phyloP scores from a whole-genome alignment of 306 rosid genomes.

The Comarum palustre region DNA sequence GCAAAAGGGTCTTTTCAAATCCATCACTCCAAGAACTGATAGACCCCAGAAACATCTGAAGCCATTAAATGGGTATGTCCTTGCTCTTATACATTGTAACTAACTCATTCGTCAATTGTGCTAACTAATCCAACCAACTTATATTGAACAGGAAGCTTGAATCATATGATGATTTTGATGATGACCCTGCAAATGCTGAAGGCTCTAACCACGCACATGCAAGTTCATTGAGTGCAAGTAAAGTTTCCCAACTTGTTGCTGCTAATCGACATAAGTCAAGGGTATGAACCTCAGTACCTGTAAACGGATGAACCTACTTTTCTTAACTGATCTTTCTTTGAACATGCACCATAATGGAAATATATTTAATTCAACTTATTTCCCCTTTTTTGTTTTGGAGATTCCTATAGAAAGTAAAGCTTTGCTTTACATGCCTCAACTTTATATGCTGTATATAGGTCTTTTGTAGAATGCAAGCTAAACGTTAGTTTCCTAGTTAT shows the following conservation, averaged over 20 bases:
- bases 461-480: not conserved
- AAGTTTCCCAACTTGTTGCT: slow-evolving; percentile 38
- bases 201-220: slow-evolving; percentile 32
- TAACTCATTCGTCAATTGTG: slow-evolving; percentile 19
- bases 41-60: slow-evolving; percentile 45
- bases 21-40: slow-evolving; percentile 47
- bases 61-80: slow-evolving; percentile 62
- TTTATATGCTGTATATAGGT: not conserved
- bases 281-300: slow-evolving; percentile 37
- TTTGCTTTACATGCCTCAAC: not conserved
- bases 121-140: slow-evolving; percentile 29
- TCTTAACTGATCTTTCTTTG: not conserved
- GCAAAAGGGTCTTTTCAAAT: slow-evolving; percentile 56
- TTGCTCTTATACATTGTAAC: slow-evolving; percentile 7
- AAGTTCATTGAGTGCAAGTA: slow-evolving; percentile 16
- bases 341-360: not conserved
- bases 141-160: slow-evolving; percentile 58
- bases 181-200: slow-evolving; percentile 46
- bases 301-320: not conserved
- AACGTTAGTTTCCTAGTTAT: not conserved
- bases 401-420: not conserved
- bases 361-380: not conserved
- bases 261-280: slow-evolving; percentile 48
- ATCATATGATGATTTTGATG: slow-evolving; percentile 75
- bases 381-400: not conserved